Percentiles rank a stretch among this genome's conserved stretches.
These are phyloP conservation scores for Trametes elegans DNA, from an alignment of 768 basidiomycete species.

Conservation along the genomic window DNA sequence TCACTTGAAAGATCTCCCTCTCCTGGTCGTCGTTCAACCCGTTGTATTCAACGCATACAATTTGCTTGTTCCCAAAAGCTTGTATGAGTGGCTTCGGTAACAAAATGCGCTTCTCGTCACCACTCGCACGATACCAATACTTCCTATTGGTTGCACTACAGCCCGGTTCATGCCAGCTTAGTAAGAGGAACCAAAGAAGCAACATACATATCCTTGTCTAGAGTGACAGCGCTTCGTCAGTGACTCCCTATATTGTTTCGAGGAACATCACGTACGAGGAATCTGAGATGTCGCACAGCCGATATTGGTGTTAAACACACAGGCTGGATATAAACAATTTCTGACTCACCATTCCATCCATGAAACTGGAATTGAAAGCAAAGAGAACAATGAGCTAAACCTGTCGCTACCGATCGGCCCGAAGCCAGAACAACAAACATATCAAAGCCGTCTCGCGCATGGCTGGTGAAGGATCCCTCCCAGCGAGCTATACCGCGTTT, in stretches of 20 bases:
- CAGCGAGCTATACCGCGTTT: too few species aligned
- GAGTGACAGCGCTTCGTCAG: background rate
- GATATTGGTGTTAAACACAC: background rate
- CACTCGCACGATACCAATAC: constrained; percentile 45
- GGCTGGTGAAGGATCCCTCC: too few species aligned
- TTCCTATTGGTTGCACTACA: constrained; percentile 41
- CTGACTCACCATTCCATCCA: constrained; percentile 52
- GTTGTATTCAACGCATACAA: constrained; percentile 68
- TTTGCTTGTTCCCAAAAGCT: constrained; percentile 68
- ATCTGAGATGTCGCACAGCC: background rate
- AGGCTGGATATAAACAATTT: too few species aligned
- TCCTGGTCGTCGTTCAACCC: constrained; percentile 51
- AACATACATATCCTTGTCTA: constrained; percentile 20
- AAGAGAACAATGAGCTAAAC: background rate
- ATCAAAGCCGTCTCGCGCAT: too few species aligned
- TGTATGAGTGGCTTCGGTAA: constrained; percentile 53
- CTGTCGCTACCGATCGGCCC: background rate
- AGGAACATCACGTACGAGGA: constrained; percentile 14
- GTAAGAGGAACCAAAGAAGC: too few species aligned
- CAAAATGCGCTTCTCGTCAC: constrained; percentile 24
- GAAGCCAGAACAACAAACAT: too few species aligned
- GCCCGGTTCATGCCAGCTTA: too few species aligned
- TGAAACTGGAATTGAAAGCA: constrained; percentile 40
- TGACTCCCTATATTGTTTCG: background rate
- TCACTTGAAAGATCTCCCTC: constrained; percentile 69